Conservation (phyloP, 2,329 filamentous ascomycete species). For the Penicillium sp. region DNA sequence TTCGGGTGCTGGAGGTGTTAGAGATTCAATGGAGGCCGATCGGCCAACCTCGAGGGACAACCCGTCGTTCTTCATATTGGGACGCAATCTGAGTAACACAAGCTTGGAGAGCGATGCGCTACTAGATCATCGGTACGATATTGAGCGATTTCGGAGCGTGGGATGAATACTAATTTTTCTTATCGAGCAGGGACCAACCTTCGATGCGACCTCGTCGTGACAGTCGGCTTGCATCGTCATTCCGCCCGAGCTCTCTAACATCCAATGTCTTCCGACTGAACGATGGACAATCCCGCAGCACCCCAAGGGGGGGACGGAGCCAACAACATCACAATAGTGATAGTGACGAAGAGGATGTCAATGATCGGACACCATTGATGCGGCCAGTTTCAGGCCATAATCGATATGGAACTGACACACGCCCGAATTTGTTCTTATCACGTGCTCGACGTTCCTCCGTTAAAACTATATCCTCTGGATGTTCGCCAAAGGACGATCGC, state of each 20-base stretch:
- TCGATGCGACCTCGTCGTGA: conserved; percentile 63
- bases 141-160: not conserved
- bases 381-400: conserved; percentile 29
- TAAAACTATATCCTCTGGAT: conserved; percentile 30
- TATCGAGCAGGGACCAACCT: conserved; percentile 54
- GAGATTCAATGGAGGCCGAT: conserved; percentile 31
- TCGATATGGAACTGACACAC: conserved; percentile 35
- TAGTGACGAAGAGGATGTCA: conserved; percentile 36
- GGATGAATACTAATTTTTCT: conserved; percentile 5
- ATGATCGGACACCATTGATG: conserved; percentile 58
- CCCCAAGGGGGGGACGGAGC: conserved; percentile 30
- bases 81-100: conserved; percentile 69
- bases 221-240: conserved; percentile 43
- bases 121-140: conserved; percentile 75
- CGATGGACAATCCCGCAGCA: conserved; percentile 33
- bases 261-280: conserved; percentile 46
- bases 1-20: conserved; percentile 40
- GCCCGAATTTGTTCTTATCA: conserved; percentile 25
- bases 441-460: conserved; percentile 28
- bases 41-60: conserved; percentile 25
- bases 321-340: conserved; percentile 25
- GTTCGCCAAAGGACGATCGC: conserved; percentile 28
- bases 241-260: conserved; percentile 35
- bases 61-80: conserved; percentile 55
- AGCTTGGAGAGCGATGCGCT: conserved; percentile 87